Base-by-base conservation (phyloP, 2,329 filamentous ascomycete genomes). In the Fusarium concolor region DNA sequence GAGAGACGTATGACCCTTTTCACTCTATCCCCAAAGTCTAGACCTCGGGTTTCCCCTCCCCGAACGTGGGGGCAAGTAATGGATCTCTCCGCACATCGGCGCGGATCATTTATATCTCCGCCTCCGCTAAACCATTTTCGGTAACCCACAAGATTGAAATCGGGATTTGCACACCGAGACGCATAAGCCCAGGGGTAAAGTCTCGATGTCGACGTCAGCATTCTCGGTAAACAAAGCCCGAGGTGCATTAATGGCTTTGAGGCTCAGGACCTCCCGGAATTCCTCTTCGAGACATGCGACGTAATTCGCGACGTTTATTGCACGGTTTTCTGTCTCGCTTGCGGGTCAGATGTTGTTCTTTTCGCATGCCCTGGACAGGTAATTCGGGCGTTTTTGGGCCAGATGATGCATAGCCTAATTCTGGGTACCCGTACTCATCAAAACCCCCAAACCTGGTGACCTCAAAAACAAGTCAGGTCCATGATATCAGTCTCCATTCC, bases 401-500 rank as follows among this genome's bases (percentile, higher is more conserved):
- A 50, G 42, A 58, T 59, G 42, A 59, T 43, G 38, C 24, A 64
- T 64, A 64, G 61, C 45, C 61, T 64, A 59, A 58, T 59, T 51
- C 41, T 58, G 49, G 52, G 14, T 24, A 6, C 22, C 22, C 22
- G 22, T 24, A 24, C 22, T 24, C 22, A 24, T 24, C 22, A 24
- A 24, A 44, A 63, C 58, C 60, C 58, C 58, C 58, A 62, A 62
- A 37, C 46, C 33, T 56, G 22, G 28, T 11, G 10, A 31, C 10
- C 10, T 12, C 10, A 14, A 31, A 31, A 31, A 31, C 29, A n/a
- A 20, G 15, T 37, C 31, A 56, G 29, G 9, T 64, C 59, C 59
- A 64, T 64, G 59, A 64, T 64, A 64, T 64, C 61, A 64, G 61
- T 38, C 7, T 58, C 61, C 59, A 46, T 64, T 62, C 47, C 41